Evolutionary conservation across 345 rosid genomes (phyloP), one percentile per base, ranked within the genome.

Genomic region (Brassica incana): DNA sequence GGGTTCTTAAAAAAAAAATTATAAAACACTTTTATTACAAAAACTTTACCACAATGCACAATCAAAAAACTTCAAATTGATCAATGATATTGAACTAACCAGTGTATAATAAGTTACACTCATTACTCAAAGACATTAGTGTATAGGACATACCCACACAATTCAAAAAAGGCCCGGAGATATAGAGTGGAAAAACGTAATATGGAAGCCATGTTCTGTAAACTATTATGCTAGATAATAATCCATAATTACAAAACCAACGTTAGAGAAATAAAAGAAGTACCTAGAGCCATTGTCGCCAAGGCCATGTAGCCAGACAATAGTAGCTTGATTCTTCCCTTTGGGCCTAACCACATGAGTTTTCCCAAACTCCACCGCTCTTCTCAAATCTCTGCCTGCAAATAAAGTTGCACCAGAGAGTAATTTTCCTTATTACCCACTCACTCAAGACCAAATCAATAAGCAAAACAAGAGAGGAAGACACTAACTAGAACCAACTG

Each of bases 231-330:
- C 4, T 36, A 72, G 72, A 45, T 66, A 40, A 60, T 27, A 3
- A n/a, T 7, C 11, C 18, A 61, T 54, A 56, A 23, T 3, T 3
- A 5, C 61, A 30, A 43, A 71, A 54, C 38, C 20, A 69, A 69
- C 25, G 4, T 80, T 6, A 14, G 63, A 58, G 2, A 52, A 20
- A 50, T 27, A 15, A 63, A 61, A 59, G 8, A 78, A 65, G 81
- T 12, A 95, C 99, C 98, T 91, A 0, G 93, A 88, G 72, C 99
- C 99, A 77, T 90, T 90, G 85, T 93, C 98, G 9, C 98, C 99
- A 83, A 92, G 96, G n/a, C 98, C 99, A 83, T 95, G 99, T 30
- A 92, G 91, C 99, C 99, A 95, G 61, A 95, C 97, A 61, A 95
- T 88, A 18, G 98, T 95, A 14, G 97, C 99, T 81, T 90, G 96